Percentiles rank a stretch among this genome's conserved stretches.
Evolutionary conservation across 345 rosid species (phyloP).

Genomic region (Gossypium stocksii): DNA sequence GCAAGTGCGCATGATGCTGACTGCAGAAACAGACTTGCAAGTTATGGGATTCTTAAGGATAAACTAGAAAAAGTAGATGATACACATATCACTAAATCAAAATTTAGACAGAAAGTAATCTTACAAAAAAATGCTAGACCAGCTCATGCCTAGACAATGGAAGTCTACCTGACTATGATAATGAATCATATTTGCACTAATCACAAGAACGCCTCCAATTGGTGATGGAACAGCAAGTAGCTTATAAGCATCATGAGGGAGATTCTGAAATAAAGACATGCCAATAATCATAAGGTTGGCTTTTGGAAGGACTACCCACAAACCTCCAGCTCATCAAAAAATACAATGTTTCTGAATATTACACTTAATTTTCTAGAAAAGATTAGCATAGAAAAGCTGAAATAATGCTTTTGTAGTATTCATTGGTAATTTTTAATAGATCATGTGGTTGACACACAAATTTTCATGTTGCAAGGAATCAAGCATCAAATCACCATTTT

Average conservation of each 20-base stretch:
- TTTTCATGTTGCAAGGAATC: slow-evolving; percentile 1
- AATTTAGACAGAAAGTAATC: not conserved
- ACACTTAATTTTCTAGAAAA: not conserved
- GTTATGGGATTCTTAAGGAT: slow-evolving; percentile 2
- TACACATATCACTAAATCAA: not conserved
- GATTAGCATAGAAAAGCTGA: slow-evolving; percentile 9
- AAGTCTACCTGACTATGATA: slow-evolving; percentile 84
- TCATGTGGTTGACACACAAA: not conserved
- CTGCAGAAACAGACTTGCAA: slow-evolving; percentile 45
- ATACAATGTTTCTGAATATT: slow-evolving; percentile 11
- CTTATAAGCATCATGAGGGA: slow-evolving; percentile 96
- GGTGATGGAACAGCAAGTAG: slow-evolving; percentile 96
- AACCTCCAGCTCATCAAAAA: slow-evolving; percentile 3
- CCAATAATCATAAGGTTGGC: not conserved
- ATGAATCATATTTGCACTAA: slow-evolving; percentile 78
- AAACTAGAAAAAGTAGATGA: slow-evolving; percentile 12
- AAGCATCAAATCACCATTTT: not conserved
- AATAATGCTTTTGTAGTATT: not conserved
- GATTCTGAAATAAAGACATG: slow-evolving; percentile 52
- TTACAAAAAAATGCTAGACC: not conserved
- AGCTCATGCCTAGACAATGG: slow-evolving; percentile 2
- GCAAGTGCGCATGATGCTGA: slow-evolving; percentile 85
- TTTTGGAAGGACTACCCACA: not conserved
- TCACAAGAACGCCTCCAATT: slow-evolving; percentile 91
- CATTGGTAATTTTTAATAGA: not conserved